Conservation (phyloP, 805 yeast species). For the Blastobotrys terrestris region DNA sequence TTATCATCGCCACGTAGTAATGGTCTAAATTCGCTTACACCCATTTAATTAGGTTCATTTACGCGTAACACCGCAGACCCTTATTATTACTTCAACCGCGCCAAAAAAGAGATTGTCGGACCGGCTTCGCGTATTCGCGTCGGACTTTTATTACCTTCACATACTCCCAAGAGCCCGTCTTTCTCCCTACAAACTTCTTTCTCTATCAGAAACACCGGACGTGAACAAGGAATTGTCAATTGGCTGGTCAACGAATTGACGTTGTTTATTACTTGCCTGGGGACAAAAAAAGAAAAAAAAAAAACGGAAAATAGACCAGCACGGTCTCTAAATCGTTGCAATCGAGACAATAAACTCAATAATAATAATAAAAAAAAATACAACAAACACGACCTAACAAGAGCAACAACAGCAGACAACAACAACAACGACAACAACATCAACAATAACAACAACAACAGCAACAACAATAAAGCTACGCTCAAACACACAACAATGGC, state of each 20-base stretch:
- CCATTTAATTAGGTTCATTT: too few relatives aligned
- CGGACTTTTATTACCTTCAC: not conserved
- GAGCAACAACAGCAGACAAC: not conserved
- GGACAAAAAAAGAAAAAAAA: too few relatives aligned
- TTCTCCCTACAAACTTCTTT: not conserved
- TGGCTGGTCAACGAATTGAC: not conserved
- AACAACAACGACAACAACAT: too few relatives aligned
- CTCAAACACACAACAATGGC: not conserved
- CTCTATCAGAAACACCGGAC: not conserved
- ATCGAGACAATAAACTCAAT: not conserved
- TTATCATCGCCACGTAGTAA: too few relatives aligned
- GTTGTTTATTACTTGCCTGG: not conserved
- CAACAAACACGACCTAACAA: not conserved
- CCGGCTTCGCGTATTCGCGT: not conserved
- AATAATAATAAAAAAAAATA: too few relatives aligned
- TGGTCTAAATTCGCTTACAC: too few relatives aligned
- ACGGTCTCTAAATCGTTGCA: not conserved
- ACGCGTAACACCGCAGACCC: too few relatives aligned
- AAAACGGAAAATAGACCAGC: not conserved
- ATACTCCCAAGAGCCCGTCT: too few relatives aligned
- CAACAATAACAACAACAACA: not conserved
- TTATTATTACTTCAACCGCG: too few relatives aligned
- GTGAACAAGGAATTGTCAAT: not conserved
- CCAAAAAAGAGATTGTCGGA: too few relatives aligned
- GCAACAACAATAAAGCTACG: too few relatives aligned